Percentiles rank a stretch among this genome's conserved stretches.
These are phyloP conservation scores for Hericium rajendrae DNA, from an alignment of 768 basidiomycete genomes.

Conservation along the genomic window DNA sequence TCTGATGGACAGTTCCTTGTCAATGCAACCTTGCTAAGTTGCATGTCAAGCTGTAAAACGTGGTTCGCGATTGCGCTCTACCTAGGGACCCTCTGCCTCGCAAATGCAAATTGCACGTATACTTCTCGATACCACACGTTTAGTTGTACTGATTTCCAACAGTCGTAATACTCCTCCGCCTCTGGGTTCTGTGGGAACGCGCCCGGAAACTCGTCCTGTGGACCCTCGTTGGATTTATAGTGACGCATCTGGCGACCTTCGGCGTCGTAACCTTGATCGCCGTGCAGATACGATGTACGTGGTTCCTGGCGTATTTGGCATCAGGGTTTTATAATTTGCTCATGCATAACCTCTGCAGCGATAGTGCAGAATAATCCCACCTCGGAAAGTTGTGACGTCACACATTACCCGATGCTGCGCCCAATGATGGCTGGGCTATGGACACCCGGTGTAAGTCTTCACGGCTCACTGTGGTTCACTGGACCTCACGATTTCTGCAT, in stretches of 20 bases:
- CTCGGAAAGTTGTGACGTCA: neutral
- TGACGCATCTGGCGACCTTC: neutral
- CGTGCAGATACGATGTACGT: neutral
- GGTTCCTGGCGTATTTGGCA: neutral
- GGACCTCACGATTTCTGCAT: neutral
- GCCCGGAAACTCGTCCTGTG: neutral
- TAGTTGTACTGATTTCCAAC: neutral
- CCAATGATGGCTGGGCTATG: neutral
- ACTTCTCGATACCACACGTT: neutral
- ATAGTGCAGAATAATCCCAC: neutral
- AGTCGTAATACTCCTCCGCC: neutral
- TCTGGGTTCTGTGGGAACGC: neutral
- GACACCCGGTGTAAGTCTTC: neutral
- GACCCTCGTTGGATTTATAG: neutral
- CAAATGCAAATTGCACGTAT: neutral
- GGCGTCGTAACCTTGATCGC: neutral
- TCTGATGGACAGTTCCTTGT: neutral
- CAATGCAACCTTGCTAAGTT: neutral
- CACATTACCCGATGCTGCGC: too few relatives aligned
- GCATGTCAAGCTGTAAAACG: neutral
- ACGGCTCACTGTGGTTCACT: neutral
- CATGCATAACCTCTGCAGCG: neutral
- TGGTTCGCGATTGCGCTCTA: neutral
- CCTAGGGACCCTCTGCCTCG: neutral
- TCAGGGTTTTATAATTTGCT: neutral